A percentile compares a stretch with the other conserved stretches of the same genome.
phyloP scores from a whole-genome alignment of 192 early-diverging fungal genomes.

The Entomortierella chlamydospora region DNA sequence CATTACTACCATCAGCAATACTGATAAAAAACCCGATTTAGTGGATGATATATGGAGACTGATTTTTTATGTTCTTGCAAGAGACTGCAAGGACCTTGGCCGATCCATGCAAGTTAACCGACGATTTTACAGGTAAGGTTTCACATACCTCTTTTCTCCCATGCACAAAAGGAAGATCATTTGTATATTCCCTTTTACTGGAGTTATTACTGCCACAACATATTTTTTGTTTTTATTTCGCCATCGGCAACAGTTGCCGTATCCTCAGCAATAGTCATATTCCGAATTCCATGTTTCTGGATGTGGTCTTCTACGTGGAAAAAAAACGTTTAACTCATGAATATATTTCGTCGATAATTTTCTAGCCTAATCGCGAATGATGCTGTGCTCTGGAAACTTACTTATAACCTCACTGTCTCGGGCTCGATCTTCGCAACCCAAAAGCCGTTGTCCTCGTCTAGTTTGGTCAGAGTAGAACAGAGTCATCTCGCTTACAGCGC shows the following conservation, averaged over 20 bases:
- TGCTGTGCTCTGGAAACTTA: slow-evolving; percentile 35
- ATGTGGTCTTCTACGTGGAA: neutral
- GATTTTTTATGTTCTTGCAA: slow-evolving; percentile 31
- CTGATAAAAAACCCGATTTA: slow-evolving; percentile 8
- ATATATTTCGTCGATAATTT: neutral
- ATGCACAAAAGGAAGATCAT: neutral
- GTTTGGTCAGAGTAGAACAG: slow-evolving; percentile 11
- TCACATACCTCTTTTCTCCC: too few species aligned
- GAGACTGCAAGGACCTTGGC: slow-evolving; percentile 34
- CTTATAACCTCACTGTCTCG: slow-evolving; percentile 38
- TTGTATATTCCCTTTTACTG: neutral
- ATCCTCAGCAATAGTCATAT: neutral
- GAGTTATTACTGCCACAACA: neutral
- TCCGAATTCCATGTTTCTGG: slow-evolving; percentile 13
- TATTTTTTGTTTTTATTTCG: neutral
- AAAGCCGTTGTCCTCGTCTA: slow-evolving; percentile 17
- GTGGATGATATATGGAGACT: slow-evolving; percentile 47
- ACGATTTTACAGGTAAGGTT: slow-evolving; percentile 41
- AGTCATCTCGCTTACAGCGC: neutral
- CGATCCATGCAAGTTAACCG: slow-evolving; percentile 35
- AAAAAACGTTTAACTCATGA: neutral
- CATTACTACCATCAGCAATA: too few species aligned
- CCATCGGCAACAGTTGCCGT: neutral
- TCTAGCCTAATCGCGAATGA: slow-evolving; percentile 41
- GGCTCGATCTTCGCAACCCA: slow-evolving; percentile 44